phyloP scores from a whole-genome alignment of 768 basidiomycete genomes.

The Boletus vinaceobasis region DNA sequence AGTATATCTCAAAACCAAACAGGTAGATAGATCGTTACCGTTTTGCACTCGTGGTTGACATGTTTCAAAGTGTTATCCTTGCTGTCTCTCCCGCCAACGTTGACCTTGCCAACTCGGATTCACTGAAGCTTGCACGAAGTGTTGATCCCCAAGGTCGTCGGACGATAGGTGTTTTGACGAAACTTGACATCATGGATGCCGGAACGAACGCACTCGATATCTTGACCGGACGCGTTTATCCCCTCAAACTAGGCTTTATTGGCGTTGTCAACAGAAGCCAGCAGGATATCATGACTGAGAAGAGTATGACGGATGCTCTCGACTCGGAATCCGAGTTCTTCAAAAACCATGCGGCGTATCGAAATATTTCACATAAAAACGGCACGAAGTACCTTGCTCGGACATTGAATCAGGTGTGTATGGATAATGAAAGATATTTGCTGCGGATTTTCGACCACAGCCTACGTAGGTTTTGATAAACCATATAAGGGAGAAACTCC shows the following conservation, averaged over 20 bases:
- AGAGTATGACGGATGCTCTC: slow-evolving; percentile 80
- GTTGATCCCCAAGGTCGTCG: slow-evolving; percentile 96
- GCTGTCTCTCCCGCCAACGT: slow-evolving; percentile 98
- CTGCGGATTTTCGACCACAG: background rate
- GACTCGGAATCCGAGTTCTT: slow-evolving; percentile 91
- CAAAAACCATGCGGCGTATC: slow-evolving; percentile 81
- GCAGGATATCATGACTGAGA: slow-evolving; percentile 89
- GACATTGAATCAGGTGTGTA: slow-evolving; percentile 82
- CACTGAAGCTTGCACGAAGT: slow-evolving; percentile 91
- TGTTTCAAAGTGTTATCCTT: slow-evolving; percentile 74
- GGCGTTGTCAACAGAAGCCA: slow-evolving; percentile 98
- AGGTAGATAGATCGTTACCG: slow-evolving; percentile 49
- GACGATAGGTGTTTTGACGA: slow-evolving; percentile 95
- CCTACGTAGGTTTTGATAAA: slow-evolving; percentile 84
- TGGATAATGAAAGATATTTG: background rate
- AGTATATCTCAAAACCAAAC: slow-evolving; percentile 96
- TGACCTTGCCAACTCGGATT: slow-evolving; percentile 97
- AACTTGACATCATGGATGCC: slow-evolving; percentile 98
- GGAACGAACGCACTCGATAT: slow-evolving; percentile 97
- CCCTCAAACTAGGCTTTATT: slow-evolving; percentile 96
- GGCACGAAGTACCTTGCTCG: slow-evolving; percentile 95
- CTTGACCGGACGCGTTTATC: slow-evolving; percentile 94
- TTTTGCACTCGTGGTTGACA: slow-evolving; percentile 5
- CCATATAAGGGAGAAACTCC: slow-evolving; percentile 97
- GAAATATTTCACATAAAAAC: slow-evolving; percentile 95